Evolutionary conservation across 176 grass and related monocot genomes (phyloP).

Genomic region (Pontederia crassipes): DNA sequence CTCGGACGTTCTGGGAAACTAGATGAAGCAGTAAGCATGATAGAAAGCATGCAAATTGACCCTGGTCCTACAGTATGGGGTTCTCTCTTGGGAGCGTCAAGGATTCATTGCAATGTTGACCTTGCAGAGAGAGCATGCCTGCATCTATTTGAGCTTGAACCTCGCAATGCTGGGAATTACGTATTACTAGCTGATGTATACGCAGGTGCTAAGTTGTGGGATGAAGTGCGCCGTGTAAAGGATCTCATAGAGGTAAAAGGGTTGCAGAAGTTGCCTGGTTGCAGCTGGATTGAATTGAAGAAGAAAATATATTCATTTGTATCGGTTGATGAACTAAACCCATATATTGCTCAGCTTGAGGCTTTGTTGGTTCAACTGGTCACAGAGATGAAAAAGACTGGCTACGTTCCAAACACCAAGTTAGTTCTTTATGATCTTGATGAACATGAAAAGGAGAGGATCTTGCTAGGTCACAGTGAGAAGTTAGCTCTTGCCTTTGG

Average conservation of each 20-base stretch:
- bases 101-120: constrained; percentile 64
- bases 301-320: constrained; percentile 60
- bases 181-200: constrained; percentile 83
- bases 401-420: constrained; percentile 59
- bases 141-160: constrained; percentile 74
- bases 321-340: constrained; percentile 60
- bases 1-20: constrained; percentile 54
- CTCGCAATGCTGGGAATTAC: constrained; percentile 83
- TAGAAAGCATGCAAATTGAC: constrained; percentile 43
- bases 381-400: constrained; percentile 45
- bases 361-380: constrained; percentile 50
- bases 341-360: constrained; percentile 43
- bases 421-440: constrained; percentile 69
- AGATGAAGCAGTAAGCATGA: constrained; percentile 48
- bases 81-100: constrained; percentile 70
- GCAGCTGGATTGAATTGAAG: constrained; percentile 90
- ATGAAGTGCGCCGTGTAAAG: constrained; percentile 52
- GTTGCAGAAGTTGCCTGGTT: constrained; percentile 62
- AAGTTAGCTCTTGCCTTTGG: constrained; percentile 85
- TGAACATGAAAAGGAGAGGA: constrained; percentile 65
- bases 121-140: constrained; percentile 68
- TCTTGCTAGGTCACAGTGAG: constrained; percentile 85
- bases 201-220: constrained; percentile 47
- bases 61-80: constrained; percentile 68
- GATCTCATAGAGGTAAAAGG: constrained; percentile 52